These are phyloP conservation scores for Xylaria sp. DNA, from an alignment of 2,329 filamentous ascomycete genomes.

Conservation along the genomic window DNA sequence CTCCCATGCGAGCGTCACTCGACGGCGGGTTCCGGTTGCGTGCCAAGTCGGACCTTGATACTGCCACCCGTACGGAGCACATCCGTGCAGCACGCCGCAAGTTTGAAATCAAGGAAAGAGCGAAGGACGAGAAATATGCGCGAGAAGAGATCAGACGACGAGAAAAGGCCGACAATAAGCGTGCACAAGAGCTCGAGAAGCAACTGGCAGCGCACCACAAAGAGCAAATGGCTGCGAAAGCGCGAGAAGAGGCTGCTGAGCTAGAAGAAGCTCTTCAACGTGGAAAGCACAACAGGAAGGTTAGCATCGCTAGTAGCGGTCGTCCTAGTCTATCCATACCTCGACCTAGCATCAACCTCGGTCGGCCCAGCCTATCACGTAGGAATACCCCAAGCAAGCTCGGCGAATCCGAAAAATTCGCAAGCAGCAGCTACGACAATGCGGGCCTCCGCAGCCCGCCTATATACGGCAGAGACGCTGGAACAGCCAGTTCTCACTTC, in stretches of 20 bases:
- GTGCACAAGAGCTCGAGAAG: constrained; percentile 63
- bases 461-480: constrained; percentile 48
- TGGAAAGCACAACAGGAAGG: constrained; percentile 48
- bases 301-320: constrained; percentile 47
- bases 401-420: constrained; percentile 58
- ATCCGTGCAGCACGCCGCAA: constrained; percentile 71
- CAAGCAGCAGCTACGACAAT: constrained; percentile 60
- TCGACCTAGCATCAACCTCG: constrained; percentile 45
- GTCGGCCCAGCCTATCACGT: constrained; percentile 45
- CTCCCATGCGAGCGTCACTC: constrained; percentile 68
- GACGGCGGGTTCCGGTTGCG: constrained; percentile 69
- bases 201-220: constrained; percentile 58
- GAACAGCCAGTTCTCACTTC: constrained; percentile 57
- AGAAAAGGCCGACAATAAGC: constrained; percentile 68
- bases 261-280: constrained; percentile 48
- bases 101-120: constrained; percentile 70
- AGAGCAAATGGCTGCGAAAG: constrained; percentile 56
- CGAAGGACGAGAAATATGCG: constrained; percentile 71
- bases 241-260: constrained; percentile 53
- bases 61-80: constrained; percentile 64
- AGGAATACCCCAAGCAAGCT: constrained; percentile 42
- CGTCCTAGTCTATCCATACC: constrained; percentile 46
- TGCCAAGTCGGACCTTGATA: constrained; percentile 69
- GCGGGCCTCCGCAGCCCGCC: constrained; percentile 48
- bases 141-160: constrained; percentile 67